phyloP scores from a whole-genome alignment of 169 alveolate genomes.

The Plasmodium yoelii region DNA sequence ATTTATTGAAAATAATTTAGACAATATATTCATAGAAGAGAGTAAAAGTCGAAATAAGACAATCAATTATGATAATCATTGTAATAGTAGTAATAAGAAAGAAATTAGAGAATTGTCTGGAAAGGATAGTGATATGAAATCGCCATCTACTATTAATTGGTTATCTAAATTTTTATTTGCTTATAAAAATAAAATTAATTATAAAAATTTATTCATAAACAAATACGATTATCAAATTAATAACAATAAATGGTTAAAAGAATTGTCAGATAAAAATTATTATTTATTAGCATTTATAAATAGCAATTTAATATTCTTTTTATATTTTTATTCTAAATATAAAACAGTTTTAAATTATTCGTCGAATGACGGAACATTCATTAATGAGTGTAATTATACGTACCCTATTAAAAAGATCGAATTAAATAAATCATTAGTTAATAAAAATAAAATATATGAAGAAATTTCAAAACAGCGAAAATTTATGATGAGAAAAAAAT shows the following conservation, averaged over 20 bases:
- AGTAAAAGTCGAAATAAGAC: background rate
- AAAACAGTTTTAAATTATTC: slow-evolving; percentile 29
- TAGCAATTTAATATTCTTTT: slow-evolving; percentile 50
- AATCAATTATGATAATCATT: background rate
- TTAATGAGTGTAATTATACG: slow-evolving; percentile 20
- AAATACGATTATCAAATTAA: slow-evolving; percentile 47
- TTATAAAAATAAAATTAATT: slow-evolving; percentile 48
- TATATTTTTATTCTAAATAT: slow-evolving; percentile 67
- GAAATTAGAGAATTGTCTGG: background rate
- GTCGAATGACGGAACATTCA: slow-evolving; percentile 20
- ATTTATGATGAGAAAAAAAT: slow-evolving; percentile 3
- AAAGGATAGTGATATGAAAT: slow-evolving; percentile 11
- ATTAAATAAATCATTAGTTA: background rate
- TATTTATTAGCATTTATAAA: slow-evolving; percentile 55
- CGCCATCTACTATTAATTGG: background rate
- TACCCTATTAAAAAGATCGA: slow-evolving; percentile 45
- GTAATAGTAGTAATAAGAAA: background rate
- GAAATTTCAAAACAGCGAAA: slow-evolving; percentile 12
- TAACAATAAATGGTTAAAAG: slow-evolving; percentile 7
- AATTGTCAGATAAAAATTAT: slow-evolving; percentile 53
- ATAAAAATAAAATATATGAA: slow-evolving; percentile 22
- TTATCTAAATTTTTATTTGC: slow-evolving; percentile 10
- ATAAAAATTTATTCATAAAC: slow-evolving; percentile 50
- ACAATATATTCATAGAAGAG: background rate
- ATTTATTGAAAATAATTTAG: background rate